Evolutionary conservation across 352 stramenopile species (phyloP).

Genomic region (Globisporangium rhizosaccharum): DNA sequence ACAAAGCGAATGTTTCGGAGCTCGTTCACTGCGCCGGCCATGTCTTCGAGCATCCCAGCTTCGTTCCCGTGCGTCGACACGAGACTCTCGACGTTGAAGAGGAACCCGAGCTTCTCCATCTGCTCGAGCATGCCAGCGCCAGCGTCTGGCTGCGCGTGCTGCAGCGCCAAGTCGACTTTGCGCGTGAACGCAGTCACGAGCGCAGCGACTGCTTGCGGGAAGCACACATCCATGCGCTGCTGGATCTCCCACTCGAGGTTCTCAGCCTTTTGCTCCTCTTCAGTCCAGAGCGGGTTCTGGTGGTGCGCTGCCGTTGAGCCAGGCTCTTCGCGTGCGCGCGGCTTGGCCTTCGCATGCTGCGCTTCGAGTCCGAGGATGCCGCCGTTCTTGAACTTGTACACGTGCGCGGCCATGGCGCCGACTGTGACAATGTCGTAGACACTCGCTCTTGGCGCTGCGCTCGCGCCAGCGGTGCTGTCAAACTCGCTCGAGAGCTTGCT

Average conservation of each 20-base stretch:
- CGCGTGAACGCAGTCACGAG: constrained; percentile 79
- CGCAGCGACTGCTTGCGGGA: constrained; percentile 69
- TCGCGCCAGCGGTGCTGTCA: constrained; percentile 9
- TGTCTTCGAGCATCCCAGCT: constrained; percentile 85
- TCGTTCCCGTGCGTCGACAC: constrained; percentile 86
- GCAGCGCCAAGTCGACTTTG: constrained; percentile 73
- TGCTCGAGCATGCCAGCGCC: constrained; percentile 67
- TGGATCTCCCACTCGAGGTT: constrained; percentile 70
- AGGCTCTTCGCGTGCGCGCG: constrained; percentile 42
- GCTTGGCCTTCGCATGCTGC: constrained; percentile 65
- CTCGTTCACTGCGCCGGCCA: constrained; percentile 78
- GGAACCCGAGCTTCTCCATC: constrained; percentile 71
- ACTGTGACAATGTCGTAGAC: constrained; percentile 87
- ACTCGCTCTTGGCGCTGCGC: constrained; percentile 1
- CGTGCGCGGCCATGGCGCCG: constrained; percentile 77
- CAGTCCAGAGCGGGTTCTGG: constrained; percentile 73
- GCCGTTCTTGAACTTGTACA: constrained; percentile 88
- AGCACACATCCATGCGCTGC: constrained; percentile 83
- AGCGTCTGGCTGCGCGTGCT: constrained; percentile 36
- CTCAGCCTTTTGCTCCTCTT: constrained; percentile 78
- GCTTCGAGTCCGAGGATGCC: constrained; percentile 73
- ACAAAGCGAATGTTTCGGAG: constrained; percentile 77
- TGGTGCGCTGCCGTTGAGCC: constrained; percentile 41
- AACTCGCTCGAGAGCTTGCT: constrained; percentile 24
- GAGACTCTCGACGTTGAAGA: constrained; percentile 82